Percentiles rank a stretch among this genome's conserved stretches.
These are phyloP conservation scores for Lizonia empirigonia DNA, from an alignment of 2,329 filamentous ascomycete species.

Conservation along the genomic window DNA sequence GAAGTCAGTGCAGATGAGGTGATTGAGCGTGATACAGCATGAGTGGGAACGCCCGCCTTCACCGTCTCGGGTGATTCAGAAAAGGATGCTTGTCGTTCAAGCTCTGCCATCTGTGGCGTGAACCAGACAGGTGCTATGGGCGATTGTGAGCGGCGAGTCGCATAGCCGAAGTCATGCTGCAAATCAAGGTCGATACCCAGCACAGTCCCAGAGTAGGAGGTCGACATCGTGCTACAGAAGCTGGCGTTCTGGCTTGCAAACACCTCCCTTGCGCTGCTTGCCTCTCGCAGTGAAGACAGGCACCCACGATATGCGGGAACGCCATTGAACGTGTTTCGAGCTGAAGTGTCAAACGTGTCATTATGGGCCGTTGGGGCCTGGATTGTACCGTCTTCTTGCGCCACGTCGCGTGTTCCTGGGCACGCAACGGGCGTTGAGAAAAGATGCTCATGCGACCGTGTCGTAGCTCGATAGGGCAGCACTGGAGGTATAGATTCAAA, in stretches of 20 bases:
- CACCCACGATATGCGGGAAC: constrained; percentile 27
- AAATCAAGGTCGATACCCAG: constrained; percentile 46
- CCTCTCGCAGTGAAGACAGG: constrained; percentile 26
- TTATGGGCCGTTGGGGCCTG: constrained; percentile 19
- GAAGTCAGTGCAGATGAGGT: constrained; percentile 45
- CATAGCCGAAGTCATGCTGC: constrained; percentile 25
- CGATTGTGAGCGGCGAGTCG: constrained; percentile 27
- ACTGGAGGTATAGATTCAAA: constrained; percentile 14
- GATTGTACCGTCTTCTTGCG: constrained; percentile 19
- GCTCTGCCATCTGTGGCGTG: constrained; percentile 30
- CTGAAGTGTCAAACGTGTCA: constrained; percentile 27
- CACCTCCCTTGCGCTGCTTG: constrained; percentile 18
- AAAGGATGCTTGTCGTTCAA: constrained; percentile 21
- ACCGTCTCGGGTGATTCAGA: constrained; percentile 17
- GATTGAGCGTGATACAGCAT: constrained; percentile 25
- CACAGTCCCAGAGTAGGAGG: constrained; percentile 43
- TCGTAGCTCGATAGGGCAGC: constrained; percentile 20
- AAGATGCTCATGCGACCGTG: constrained; percentile 19
- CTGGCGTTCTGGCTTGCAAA: constrained; percentile 36
- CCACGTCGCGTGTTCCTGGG: constrained; percentile 31
- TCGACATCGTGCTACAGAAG: constrained; percentile 43
- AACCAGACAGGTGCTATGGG: constrained; percentile 35
- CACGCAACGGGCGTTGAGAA: constrained; percentile 24
- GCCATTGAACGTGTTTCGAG: constrained; percentile 32
- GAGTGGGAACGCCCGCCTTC: neutral